Evolutionary conservation across 805 yeast genomes (phyloP), one percentile per base, ranked within the genome.

Genomic region (Pichia ethanolica): DNA sequence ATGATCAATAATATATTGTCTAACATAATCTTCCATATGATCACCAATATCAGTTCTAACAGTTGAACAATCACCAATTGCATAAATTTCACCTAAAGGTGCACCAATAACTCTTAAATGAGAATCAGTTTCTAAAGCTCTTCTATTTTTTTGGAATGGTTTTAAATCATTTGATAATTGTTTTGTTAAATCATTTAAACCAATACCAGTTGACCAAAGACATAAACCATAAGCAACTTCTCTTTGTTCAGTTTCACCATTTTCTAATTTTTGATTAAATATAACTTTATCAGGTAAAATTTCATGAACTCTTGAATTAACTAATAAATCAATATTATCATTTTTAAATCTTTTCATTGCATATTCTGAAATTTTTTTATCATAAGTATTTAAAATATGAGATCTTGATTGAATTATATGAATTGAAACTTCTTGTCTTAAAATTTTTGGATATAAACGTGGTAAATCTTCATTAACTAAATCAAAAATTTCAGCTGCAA

Each of bases 1-100:
- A 55, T 88, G 87, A 48, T 90, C 89, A 68, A 89, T 87, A 70
- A 97, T 97, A 52, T 96, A 89, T 52, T 97, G 97, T 97, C 98
- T 90, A 53, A 91, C 95, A 57, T 90, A 76, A 59, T 88, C 75
- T 63, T 97, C 97, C 65, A 89, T 91, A 44, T 96, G 96, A 59
- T 89, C 73, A 35, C 72, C 67, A 37, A 73, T 65, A 60, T 78
- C 79, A 54, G 83, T 71, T 9, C 83, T 65, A 25, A 95, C 95
- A 54, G 83, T 83, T 34, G 79, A 75, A 39, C 75, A 71, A 58
- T 86, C 87, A 49, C 75, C 81, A 62, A 77, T 81, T 38, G 91
- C 95, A 58, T 76, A 73, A 57, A 89, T 86, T 46, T 73, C 84
- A 50, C 85, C 86, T 38, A 71, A 59, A 33, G 85, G 84, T 5